Evolutionary conservation across 768 basidiomycete species (phyloP), one percentile per base, ranked within the genome.

Genomic region (Lentinula sp.): DNA sequence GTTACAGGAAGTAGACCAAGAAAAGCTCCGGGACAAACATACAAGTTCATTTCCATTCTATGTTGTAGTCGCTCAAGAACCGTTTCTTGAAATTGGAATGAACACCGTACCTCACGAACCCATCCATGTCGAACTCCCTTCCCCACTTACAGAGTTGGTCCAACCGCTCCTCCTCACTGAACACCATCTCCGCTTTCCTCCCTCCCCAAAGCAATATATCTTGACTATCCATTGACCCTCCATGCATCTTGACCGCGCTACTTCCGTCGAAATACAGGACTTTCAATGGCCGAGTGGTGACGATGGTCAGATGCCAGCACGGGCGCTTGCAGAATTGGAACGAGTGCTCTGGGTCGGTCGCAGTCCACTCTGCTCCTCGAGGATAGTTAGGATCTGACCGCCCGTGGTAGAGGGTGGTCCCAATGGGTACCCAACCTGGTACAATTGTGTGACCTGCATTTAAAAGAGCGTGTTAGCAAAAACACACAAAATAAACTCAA

Each of bases 41-140:
- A 81, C 79, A 83, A 81, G 63, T 79, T 73, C 73, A 77, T 75
- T 72, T 80, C 77, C 80, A 80, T 80, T 62, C 77, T 80, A 56
- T 6, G 7, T 43, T 37, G 23, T 20, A 35, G 49, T 55, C 13
- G 13, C 67, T 63, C 66, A 28, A 28, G 28, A 28, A 28, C 28
- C 28, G 70, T 66, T 23, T 23, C 15, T 43, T n/a, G 33, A 32
- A 57, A 36, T 42, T 35, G 32, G 36, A 0, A 5, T 12, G 35
- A 33, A 4, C n/a, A 16, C 9, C 55, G 62, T 62, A 73, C 80
- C 81, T 76, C 53, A 82, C 71, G 63, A 77, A 81, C 4, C 76
- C 83, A 67, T 83, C 81, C 3, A 84, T 45, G 5, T 66, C 70
- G 43, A 72, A 72, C 36, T 66, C 60, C 51, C 70, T 71, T 12